These are phyloP conservation scores for Xylaria sp. DNA, from an alignment of 2,329 filamentous ascomycete genomes.

Conservation along the genomic window DNA sequence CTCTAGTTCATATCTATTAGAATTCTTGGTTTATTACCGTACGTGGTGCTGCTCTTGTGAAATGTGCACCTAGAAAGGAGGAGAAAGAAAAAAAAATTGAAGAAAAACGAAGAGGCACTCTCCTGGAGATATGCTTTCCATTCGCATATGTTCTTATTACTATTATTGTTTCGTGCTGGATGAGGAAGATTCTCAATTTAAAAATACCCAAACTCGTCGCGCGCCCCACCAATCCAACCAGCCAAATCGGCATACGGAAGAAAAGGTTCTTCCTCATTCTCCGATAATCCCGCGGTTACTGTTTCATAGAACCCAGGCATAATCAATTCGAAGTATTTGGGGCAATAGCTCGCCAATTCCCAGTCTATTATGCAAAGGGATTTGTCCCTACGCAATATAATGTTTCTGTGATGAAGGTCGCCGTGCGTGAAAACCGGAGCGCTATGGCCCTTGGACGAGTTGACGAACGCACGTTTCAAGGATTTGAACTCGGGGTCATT, in stretches of 20 bases:
- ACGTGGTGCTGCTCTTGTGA: too few species aligned
- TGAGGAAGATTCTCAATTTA: too few species aligned
- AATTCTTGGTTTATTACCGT: too few species aligned
- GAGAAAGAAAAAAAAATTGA: too few species aligned
- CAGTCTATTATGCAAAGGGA: constrained; percentile 5
- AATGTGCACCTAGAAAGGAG: too few species aligned
- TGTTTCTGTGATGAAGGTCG: neutral
- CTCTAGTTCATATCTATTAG: too few species aligned
- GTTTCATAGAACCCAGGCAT: neutral
- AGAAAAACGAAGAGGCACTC: too few species aligned
- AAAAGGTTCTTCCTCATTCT: neutral
- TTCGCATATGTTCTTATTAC: too few species aligned
- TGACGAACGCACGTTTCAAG: neutral
- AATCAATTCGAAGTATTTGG: constrained; percentile 6
- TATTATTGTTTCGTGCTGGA: too few species aligned
- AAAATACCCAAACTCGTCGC: neutral
- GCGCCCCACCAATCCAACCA: neutral
- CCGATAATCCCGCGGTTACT: neutral
- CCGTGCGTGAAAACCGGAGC: neutral
- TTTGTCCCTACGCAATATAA: neutral
- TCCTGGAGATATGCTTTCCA: too few species aligned
- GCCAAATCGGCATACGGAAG: neutral
- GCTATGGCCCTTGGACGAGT: neutral
- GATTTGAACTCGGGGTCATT: neutral
- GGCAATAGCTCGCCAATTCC: constrained; percentile 9